phyloP scores from a whole-genome alignment of 371 early-diverging fungal genomes.

The Apophysomyces sp. region DNA sequence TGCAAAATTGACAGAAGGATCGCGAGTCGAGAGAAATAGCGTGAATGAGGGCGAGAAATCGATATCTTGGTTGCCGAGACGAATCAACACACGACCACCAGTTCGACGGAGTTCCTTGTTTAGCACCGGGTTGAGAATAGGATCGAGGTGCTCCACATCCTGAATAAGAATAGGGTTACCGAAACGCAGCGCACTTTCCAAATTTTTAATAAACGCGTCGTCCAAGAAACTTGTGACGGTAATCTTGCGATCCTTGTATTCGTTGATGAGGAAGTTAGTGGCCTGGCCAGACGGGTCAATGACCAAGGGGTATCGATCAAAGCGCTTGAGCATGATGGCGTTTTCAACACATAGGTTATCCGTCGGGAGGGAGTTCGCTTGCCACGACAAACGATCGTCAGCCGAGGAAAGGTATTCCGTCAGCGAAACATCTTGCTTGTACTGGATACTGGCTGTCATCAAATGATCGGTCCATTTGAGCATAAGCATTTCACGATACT shows the following conservation, averaged over 20 bases:
- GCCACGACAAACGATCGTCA: slow-evolving; percentile 93
- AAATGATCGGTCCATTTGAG: slow-evolving; percentile 82
- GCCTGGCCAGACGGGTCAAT: slow-evolving; percentile 98
- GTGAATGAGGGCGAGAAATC: slow-evolving; percentile 98
- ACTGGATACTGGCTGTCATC: slow-evolving; percentile 71
- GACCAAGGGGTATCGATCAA: slow-evolving; percentile 94
- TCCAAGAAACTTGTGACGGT: slow-evolving; percentile 97
- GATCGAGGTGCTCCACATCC: slow-evolving; percentile 96
- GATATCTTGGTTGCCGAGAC: slow-evolving; percentile 95
- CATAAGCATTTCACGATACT: slow-evolving; percentile 82
- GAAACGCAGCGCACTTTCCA: slow-evolving; percentile 97
- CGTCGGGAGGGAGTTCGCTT: slow-evolving; percentile 80
- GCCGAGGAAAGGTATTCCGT: slow-evolving; percentile 92
- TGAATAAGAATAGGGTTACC: slow-evolving; percentile 97
- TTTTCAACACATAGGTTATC: slow-evolving; percentile 97
- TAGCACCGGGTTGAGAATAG: slow-evolving; percentile 95
- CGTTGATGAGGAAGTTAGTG: slow-evolving; percentile 83
- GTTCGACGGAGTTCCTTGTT: slow-evolving; percentile 96
- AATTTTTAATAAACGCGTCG: slow-evolving; percentile 93
- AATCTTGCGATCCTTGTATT: slow-evolving; percentile 86
- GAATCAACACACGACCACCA: slow-evolving; percentile 95
- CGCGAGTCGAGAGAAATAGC: slow-evolving; percentile 91
- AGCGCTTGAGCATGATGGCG: slow-evolving; percentile 94
- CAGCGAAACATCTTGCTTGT: slow-evolving; percentile 82
- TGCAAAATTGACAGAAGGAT: slow-evolving; percentile 90